These are phyloP conservation scores for Glycine soja DNA, from an alignment of 306 rosid genomes.

Conservation along the genomic window DNA sequence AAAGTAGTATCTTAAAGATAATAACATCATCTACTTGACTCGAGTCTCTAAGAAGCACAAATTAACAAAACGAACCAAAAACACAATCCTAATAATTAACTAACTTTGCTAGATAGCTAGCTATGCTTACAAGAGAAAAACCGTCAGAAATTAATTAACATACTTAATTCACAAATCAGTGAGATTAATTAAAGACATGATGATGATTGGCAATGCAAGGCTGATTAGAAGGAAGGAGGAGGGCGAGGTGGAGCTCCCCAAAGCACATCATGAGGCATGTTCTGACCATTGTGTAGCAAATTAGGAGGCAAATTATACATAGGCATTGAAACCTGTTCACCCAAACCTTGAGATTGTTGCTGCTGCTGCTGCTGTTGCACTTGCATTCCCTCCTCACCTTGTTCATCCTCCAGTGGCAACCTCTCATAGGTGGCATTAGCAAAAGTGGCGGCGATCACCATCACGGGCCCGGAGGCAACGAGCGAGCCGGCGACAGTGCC, in stretches of 20 bases:
- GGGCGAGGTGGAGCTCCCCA: conserved; percentile 81
- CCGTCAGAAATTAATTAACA: conserved; percentile 41
- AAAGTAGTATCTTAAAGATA: conserved; percentile 19
- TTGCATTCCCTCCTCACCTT: conserved; percentile 61
- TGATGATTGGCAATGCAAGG: too few relatives aligned
- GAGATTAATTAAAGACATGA: conserved; percentile 21
- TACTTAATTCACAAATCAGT: conserved; percentile 53
- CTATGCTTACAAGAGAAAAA: conserved; percentile 52
- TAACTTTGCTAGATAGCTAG: conserved; percentile 40
- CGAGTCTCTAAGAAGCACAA: conserved; percentile 26
- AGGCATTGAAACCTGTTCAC: conserved; percentile 62
- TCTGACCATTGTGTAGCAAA: conserved; percentile 73
- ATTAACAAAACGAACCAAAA: conserved; percentile 41
- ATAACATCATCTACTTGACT: not conserved
- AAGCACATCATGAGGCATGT: conserved; percentile 68
- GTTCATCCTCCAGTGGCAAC: conserved; percentile 70
- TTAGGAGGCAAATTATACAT: conserved; percentile 71
- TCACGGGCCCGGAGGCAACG: conserved; percentile 82
- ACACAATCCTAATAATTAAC: not conserved
- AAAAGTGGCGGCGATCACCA: conserved; percentile 87
- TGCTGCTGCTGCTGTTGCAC: conserved; percentile 48
- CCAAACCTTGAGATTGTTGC: conserved; percentile 56
- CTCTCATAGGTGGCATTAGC: conserved; percentile 78
- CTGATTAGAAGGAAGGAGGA: conserved; percentile 64
- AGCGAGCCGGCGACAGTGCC: conserved; percentile 76